These are phyloP conservation scores for Rhizopogon roseolus DNA, from an alignment of 768 basidiomycete genomes.

Conservation along the genomic window DNA sequence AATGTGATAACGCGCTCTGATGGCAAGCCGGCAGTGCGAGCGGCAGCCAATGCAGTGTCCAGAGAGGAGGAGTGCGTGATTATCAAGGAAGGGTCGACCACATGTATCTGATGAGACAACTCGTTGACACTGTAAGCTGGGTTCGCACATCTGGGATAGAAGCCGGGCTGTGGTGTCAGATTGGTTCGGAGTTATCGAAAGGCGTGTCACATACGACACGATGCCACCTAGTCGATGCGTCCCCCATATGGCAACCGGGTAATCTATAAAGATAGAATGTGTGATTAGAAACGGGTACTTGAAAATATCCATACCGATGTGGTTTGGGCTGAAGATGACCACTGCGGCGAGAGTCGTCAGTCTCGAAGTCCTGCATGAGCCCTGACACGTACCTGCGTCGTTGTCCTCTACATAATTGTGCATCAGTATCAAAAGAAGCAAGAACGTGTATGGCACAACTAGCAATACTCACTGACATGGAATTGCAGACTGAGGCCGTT, in stretches of 20 bases:
- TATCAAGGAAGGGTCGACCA: too few species aligned
- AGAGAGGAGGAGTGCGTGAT: too few species aligned
- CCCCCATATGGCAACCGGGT: constrained; percentile 51
- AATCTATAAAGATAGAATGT: constrained; percentile 34
- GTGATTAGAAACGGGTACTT: neutral
- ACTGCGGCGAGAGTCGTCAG: constrained; percentile 30
- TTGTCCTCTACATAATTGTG: constrained; percentile 31
- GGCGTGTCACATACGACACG: too few species aligned
- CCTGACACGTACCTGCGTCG: constrained; percentile 45
- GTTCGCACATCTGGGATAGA: too few species aligned
- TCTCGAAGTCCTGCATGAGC: neutral
- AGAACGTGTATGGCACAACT: neutral
- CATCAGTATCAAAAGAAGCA: constrained; percentile 1
- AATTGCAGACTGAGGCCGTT: constrained; percentile 47
- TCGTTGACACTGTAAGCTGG: too few species aligned
- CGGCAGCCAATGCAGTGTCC: too few species aligned
- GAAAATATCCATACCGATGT: constrained; percentile 40
- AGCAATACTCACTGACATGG: constrained; percentile 36
- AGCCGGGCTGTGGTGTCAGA: too few species aligned
- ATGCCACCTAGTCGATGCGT: too few species aligned
- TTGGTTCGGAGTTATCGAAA: too few species aligned
- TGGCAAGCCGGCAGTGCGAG: too few species aligned
- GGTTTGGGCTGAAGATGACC: constrained; percentile 61
- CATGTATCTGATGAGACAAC: too few species aligned
- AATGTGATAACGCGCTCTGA: too few species aligned